These are phyloP conservation scores for Yarrowia sp. DNA, from an alignment of 805 yeast species.

Conservation along the genomic window DNA sequence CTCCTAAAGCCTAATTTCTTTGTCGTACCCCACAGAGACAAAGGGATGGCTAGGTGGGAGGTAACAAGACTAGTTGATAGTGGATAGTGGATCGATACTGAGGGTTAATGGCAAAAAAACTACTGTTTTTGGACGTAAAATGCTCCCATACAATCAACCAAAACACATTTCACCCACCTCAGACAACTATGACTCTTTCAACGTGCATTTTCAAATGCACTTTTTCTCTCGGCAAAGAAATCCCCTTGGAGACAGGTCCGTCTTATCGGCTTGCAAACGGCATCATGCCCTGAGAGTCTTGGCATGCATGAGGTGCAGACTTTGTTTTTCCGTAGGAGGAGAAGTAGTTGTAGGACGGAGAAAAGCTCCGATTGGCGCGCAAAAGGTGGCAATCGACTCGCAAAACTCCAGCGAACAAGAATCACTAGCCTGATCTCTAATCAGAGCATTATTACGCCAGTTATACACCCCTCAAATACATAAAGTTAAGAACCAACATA, in stretches of 20 bases:
- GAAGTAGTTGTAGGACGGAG: not conserved
- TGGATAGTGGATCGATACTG: too few relatives aligned
- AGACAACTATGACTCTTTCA: not conserved
- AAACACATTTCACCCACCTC: too few relatives aligned
- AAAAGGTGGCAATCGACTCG: not conserved
- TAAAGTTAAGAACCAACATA: not conserved
- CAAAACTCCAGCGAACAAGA: too few relatives aligned
- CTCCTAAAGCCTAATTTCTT: not conserved
- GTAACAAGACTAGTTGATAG: too few relatives aligned
- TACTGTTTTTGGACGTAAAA: too few relatives aligned
- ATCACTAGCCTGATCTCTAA: too few relatives aligned
- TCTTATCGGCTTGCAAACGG: conserved; percentile 11
- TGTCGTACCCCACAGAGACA: not conserved
- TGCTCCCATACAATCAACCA: too few relatives aligned
- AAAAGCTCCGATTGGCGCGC: not conserved
- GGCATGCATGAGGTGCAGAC: not conserved
- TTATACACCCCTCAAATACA: not conserved
- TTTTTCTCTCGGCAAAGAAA: not conserved
- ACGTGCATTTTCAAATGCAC: not conserved
- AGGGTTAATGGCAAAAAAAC: too few relatives aligned
- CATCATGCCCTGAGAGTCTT: conserved; percentile 10
- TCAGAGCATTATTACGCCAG: not conserved
- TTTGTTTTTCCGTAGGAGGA: not conserved
- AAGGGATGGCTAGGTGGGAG: too few relatives aligned
- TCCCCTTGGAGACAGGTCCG: not conserved